phyloP scores from a whole-genome alignment of 2,329 filamentous ascomycete species.

The Aspergillus piperis region DNA sequence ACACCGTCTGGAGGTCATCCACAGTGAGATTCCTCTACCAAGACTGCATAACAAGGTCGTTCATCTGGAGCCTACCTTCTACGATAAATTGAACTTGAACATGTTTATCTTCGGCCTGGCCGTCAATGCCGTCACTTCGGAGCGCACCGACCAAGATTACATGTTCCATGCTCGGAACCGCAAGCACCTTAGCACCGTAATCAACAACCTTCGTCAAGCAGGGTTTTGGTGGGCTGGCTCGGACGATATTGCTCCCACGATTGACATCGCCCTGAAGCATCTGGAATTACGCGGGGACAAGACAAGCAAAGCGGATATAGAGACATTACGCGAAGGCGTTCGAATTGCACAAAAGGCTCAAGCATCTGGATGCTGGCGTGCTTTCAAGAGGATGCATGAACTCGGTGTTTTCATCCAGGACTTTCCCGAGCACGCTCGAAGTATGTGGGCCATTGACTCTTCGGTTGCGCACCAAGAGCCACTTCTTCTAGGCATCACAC shows the following conservation, averaged over 20 bases:
- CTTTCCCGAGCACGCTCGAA: constrained; percentile 64
- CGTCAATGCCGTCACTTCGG: constrained; percentile 84
- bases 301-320: constrained; percentile 63
- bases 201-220: constrained; percentile 77
- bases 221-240: constrained; percentile 87
- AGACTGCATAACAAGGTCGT: constrained; percentile 71
- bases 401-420: constrained; percentile 71
- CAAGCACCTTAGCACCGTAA: constrained; percentile 66
- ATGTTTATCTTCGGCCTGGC: constrained; percentile 82
- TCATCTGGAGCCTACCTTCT: constrained; percentile 76
- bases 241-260: constrained; percentile 63
- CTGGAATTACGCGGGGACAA: constrained; percentile 61
- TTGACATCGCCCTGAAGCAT: constrained; percentile 69
- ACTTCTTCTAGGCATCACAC: constrained; percentile 59
- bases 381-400: constrained; percentile 72
- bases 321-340: constrained; percentile 66
- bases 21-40: constrained; percentile 66
- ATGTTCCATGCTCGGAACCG: constrained; percentile 79
- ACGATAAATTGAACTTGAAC: constrained; percentile 81
- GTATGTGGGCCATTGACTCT: constrained; percentile 68
- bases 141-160: constrained; percentile 80
- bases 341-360: constrained; percentile 62
- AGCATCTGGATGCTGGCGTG: constrained; percentile 62
- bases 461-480: constrained; percentile 43
- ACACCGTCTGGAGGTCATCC: constrained; percentile 71